Evolutionary conservation across 2,329 filamentous ascomycete species (phyloP).

Genomic region (Aspergillus bombycis): DNA sequence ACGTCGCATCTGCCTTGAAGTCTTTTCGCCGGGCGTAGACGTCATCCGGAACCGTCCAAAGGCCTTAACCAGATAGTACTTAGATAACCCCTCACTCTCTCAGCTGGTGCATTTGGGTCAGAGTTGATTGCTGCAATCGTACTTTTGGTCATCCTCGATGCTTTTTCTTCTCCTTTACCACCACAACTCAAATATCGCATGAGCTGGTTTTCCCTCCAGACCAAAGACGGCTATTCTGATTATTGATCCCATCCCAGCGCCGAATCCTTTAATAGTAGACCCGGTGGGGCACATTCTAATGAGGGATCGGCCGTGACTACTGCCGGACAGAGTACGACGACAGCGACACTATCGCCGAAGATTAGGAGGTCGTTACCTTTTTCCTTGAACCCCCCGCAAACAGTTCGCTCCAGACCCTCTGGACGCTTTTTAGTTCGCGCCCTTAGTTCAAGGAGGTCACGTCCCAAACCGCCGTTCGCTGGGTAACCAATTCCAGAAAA

Average conservation of each 20-base stretch:
- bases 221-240: not conserved
- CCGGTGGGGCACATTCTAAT: constrained; percentile 6
- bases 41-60: constrained; percentile 36
- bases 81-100: constrained; percentile 14
- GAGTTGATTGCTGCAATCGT: not conserved
- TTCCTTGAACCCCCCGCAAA: constrained; percentile 30
- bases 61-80: not conserved
- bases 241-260: constrained; percentile 2
- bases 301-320: constrained; percentile 5
- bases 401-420: constrained; percentile 27
- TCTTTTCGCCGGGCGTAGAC: constrained; percentile 32
- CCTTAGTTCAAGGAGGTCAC: constrained; percentile 1
- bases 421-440: not conserved
- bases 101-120: not conserved
- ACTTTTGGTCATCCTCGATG: not conserved
- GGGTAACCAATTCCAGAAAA: constrained; percentile 31
- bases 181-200: constrained; percentile 1
- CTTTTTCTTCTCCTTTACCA: not conserved
- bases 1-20: constrained; percentile 21
- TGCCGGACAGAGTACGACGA: not conserved
- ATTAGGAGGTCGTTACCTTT: not conserved
- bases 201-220: not conserved
- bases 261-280: constrained; percentile 5
- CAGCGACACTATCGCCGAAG: not conserved
- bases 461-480: constrained; percentile 29